These are phyloP conservation scores for Globisporangium apiculatum DNA, from an alignment of 352 stramenopile genomes.

Conservation along the genomic window DNA sequence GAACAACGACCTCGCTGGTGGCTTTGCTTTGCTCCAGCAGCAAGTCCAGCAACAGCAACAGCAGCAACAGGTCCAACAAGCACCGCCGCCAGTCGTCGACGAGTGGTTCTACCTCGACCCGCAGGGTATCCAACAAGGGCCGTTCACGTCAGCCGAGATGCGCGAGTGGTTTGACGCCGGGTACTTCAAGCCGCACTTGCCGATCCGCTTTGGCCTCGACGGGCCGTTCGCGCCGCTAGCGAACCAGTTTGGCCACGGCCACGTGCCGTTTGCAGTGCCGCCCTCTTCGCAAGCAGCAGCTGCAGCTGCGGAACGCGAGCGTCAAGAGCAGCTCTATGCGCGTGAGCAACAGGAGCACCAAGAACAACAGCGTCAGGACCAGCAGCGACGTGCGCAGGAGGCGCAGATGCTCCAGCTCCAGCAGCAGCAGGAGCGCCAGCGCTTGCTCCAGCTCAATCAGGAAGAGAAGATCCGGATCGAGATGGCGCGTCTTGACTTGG, in stretches of 20 bases:
- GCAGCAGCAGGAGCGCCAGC: conserved; percentile 63
- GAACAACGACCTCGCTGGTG: conserved; percentile 11
- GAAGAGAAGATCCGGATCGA: conserved; percentile 80
- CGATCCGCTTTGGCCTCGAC: conserved; percentile 75
- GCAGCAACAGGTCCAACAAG: neutral
- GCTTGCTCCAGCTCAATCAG: conserved; percentile 57
- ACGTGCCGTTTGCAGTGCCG: conserved; percentile 55
- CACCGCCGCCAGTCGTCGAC: conserved; percentile 24
- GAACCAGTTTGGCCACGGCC: conserved; percentile 64
- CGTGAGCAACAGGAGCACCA: conserved; percentile 23
- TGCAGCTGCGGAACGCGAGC: conserved; percentile 19
- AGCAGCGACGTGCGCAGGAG: conserved; percentile 49
- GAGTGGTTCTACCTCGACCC: conserved; percentile 87
- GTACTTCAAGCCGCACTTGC: conserved; percentile 87
- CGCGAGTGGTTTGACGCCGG: conserved; percentile 86
- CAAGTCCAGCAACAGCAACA: conserved; percentile 4
- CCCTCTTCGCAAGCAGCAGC: conserved; percentile 13
- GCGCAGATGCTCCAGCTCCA: conserved; percentile 57
- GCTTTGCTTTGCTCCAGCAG: conserved; percentile 20
- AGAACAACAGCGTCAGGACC: conserved; percentile 18
- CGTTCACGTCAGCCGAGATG: conserved; percentile 85
- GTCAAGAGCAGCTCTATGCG: conserved; percentile 42
- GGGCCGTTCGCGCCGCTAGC: conserved; percentile 66
- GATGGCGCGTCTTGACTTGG: conserved; percentile 73
- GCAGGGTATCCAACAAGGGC: conserved; percentile 72